phyloP scores from a whole-genome alignment of 768 basidiomycete genomes.

The Hortiboletus campestris region DNA sequence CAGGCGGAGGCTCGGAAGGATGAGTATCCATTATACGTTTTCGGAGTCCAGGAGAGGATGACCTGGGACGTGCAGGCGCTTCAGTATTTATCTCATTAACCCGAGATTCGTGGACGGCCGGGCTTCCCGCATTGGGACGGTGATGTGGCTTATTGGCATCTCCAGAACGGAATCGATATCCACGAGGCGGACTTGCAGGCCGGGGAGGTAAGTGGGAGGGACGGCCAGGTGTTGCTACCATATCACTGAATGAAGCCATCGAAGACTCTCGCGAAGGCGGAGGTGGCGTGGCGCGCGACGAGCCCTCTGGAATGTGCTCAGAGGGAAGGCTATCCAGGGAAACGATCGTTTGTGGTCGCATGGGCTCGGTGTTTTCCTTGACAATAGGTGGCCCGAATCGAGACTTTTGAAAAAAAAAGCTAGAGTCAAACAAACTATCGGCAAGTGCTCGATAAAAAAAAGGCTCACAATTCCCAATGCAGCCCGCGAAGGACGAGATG shows the following conservation, averaged over 20 bases:
- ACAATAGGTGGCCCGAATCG: slow-evolving; percentile 33
- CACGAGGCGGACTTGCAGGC: slow-evolving; percentile 19
- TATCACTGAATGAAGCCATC: slow-evolving; percentile 16
- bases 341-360: neutral
- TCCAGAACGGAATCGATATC: slow-evolving; percentile 5
- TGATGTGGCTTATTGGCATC: slow-evolving; percentile 3
- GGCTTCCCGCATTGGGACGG: neutral
- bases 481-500: slow-evolving; percentile 17
- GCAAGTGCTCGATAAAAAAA: neutral
- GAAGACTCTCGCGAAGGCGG: slow-evolving; percentile 33
- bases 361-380: slow-evolving; percentile 17
- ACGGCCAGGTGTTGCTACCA: neutral
- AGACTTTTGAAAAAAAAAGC: slow-evolving; percentile 17
- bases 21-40: slow-evolving; percentile 9
- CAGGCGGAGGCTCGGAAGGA: slow-evolving; percentile 4
- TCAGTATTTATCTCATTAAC: slow-evolving; percentile 6
- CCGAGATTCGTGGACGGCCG: neutral
- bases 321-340: slow-evolving; percentile 19
- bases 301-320: slow-evolving; percentile 14
- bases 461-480: slow-evolving; percentile 16
- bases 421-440: neutral
- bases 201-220: slow-evolving; percentile 24
- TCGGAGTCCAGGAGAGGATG: slow-evolving; percentile 4
- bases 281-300: slow-evolving; percentile 25
- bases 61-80: slow-evolving; percentile 1